Conservation (phyloP, 1,139 yeast genomes). For the Arxiozyma bovina region DNA sequence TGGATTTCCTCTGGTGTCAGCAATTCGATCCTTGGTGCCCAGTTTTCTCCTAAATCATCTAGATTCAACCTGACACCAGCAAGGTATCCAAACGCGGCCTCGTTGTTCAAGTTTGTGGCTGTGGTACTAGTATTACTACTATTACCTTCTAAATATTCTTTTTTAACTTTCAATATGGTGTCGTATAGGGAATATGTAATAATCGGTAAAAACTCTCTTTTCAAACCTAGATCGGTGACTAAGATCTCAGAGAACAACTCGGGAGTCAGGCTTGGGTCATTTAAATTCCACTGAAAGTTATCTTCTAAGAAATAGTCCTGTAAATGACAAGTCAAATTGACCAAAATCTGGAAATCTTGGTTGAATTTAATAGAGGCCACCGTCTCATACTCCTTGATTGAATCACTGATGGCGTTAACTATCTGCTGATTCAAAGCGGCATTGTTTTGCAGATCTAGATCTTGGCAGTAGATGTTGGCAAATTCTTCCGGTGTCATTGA, state of each 20-base stretch:
- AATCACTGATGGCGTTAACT: conserved; percentile 64
- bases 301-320: conserved; percentile 84
- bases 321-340: conserved; percentile 73
- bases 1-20: conserved; percentile 87
- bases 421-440: conserved; percentile 51
- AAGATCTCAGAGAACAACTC: conserved; percentile 75
- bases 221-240: conserved; percentile 75
- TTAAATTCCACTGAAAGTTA: conserved; percentile 89
- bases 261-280: conserved; percentile 47
- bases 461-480: conserved; percentile 70
- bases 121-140: conserved; percentile 35
- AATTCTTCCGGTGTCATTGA: conserved; percentile 77
- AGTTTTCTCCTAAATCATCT: conserved; percentile 49
- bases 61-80: conserved; percentile 42
- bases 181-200: conserved; percentile 86
- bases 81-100: conserved; percentile 49
- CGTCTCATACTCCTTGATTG: conserved; percentile 65
- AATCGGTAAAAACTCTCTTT: conserved; percentile 83
- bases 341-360: conserved; percentile 65
- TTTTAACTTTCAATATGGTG: conserved; percentile 61
- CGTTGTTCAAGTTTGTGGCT: conserved; percentile 40
- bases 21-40: conserved; percentile 85
- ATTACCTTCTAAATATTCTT: conserved; percentile 79
- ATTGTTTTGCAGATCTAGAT: conserved; percentile 61
- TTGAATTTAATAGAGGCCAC: conserved; percentile 50